These are phyloP conservation scores for Xylaria arbuscula DNA, from an alignment of 2,329 filamentous ascomycete species.

Conservation along the genomic window DNA sequence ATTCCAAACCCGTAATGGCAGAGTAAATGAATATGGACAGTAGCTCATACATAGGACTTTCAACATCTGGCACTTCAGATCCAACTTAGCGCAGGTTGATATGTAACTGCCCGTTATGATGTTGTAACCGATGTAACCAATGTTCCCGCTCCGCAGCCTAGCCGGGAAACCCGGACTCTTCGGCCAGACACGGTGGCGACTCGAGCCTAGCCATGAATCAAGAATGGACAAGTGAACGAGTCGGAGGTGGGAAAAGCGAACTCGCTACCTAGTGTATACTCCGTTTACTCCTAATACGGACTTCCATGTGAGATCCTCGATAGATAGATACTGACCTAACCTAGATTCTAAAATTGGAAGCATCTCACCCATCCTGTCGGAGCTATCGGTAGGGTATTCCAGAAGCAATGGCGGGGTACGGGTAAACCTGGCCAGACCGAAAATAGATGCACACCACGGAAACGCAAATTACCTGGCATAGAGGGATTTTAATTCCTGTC, in stretches of 20 bases:
- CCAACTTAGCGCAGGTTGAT: background rate
- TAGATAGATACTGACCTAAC: background rate
- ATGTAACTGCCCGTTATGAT: slow-evolving; percentile 24
- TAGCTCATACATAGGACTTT: background rate
- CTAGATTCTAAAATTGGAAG: slow-evolving; percentile 33
- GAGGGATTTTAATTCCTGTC: background rate
- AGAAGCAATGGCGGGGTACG: slow-evolving; percentile 9
- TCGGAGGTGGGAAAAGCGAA: background rate
- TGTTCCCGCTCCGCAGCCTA: slow-evolving; percentile 2
- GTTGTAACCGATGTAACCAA: background rate
- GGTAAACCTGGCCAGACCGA: slow-evolving; percentile 4
- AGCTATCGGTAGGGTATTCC: slow-evolving; percentile 17
- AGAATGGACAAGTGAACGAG: background rate
- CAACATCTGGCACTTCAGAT: background rate
- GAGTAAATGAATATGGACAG: background rate
- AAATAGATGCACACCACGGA: slow-evolving; percentile 20
- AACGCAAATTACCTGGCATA: slow-evolving; percentile 1
- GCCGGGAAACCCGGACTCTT: slow-evolving; percentile 18
- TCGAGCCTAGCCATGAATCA: slow-evolving; percentile 12
- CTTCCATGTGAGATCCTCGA: slow-evolving; percentile 1
- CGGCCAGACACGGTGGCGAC: background rate
- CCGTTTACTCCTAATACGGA: slow-evolving; percentile 7
- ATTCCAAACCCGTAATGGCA: too few relatives aligned
- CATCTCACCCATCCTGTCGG: slow-evolving; percentile 15
- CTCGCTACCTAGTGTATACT: background rate